Base-by-base conservation (phyloP, 2,329 filamentous ascomycete species). In the Thelonectria olida region DNA sequence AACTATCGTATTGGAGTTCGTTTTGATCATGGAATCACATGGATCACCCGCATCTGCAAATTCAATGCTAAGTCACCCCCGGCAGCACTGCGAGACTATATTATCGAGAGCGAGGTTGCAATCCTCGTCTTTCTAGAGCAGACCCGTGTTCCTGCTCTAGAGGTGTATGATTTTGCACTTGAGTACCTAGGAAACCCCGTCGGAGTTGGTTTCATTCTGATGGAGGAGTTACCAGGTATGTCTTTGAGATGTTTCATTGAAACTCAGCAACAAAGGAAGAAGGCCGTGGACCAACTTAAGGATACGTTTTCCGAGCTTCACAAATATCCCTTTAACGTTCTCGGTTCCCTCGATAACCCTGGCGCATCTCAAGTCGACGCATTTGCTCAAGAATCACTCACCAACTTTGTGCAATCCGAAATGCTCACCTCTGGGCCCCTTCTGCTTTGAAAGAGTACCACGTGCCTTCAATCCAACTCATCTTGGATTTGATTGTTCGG, bases 1-100 rank as follows among this genome's bases (percentile, higher is more conserved):
- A 82, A 82, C 62, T 82, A 78, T 64, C 78, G 82, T 61, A 63
- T 80, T 39, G 74, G 79, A 38, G 66, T 83, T 50, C 58, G 49
- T 7, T 83, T 83, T 60, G 74, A 80, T 5, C 80, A 82, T 63
- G 77, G 77, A 39, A 62, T 79, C 23, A 71, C 63, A 42, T 82
- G 80, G 81, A 71, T 82, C 2, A 77, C 78, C 19, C 75, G 80
- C 12, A 75, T 82, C 49, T 77, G 76, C 50, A 75, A 76, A 58
- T 73, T 67, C 57, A 80, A 81, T 55, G 74, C 74, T 15, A 78
- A 74, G n/a, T 78, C 78, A 1, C 78, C 79, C n/a, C 78, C 74
- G 0, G 10, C 66, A 41, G 69, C 54, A 34, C 19, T 77, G 34
- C 69, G 72, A 61, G 71, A 78, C 58, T 74, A 75, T 49, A 75